These are phyloP conservation scores for Scedosporium apiospermum DNA, from an alignment of 2,329 filamentous ascomycete species.

Conservation along the genomic window DNA sequence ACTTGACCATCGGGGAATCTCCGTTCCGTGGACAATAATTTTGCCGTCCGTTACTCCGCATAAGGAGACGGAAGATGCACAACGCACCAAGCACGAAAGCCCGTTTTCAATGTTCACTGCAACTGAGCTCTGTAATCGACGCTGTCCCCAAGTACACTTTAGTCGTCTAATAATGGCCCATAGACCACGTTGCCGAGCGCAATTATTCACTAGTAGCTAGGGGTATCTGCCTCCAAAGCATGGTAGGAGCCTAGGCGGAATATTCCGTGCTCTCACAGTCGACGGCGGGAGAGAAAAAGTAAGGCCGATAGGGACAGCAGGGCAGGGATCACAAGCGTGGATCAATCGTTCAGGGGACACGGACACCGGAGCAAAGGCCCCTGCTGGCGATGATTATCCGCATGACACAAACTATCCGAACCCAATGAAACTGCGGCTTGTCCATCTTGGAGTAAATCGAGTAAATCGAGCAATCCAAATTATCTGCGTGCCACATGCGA, in stretches of 20 bases:
- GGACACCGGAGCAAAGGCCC: background rate
- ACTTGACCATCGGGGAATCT: conserved; percentile 4
- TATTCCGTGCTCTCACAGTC: too few relatives aligned
- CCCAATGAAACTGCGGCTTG: background rate
- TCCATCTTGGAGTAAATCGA: background rate
- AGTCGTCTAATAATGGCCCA: too few relatives aligned
- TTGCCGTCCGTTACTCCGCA: conserved; percentile 1
- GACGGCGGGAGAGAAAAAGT: background rate
- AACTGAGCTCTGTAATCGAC: background rate
- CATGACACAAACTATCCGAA: background rate
- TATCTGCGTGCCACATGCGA: background rate
- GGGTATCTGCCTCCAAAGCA: too few relatives aligned
- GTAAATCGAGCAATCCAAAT: background rate
- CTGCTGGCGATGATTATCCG: background rate
- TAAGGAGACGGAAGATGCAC: background rate
- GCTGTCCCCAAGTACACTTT: too few relatives aligned
- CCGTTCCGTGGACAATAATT: conserved; percentile 6
- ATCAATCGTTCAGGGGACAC: background rate
- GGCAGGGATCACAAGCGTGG: background rate
- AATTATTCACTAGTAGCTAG: too few relatives aligned
- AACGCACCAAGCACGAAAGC: background rate
- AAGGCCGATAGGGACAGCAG: background rate
- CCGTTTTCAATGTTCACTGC: background rate
- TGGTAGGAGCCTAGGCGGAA: too few relatives aligned
- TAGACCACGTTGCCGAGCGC: too few relatives aligned